These are phyloP conservation scores for Zygnema cylindricum DNA, from an alignment of 139 green algal genomes.

Conservation along the genomic window DNA sequence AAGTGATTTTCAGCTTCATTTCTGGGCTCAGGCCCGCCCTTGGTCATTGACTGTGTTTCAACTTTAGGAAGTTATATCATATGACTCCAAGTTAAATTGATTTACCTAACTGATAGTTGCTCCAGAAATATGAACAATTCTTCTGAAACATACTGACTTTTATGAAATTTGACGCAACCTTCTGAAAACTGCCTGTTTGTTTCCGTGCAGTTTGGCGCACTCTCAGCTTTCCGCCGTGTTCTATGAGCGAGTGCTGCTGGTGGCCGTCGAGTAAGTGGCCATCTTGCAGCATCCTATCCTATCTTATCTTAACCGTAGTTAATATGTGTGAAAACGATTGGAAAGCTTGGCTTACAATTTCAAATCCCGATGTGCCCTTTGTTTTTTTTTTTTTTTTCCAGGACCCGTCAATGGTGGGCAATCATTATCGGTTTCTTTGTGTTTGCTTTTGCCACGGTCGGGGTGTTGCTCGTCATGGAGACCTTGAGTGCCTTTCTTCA, in stretches of 20 bases:
- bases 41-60: no score
- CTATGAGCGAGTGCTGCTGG: conserved; percentile 94
- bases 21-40: no score
- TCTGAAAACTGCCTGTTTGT: no score
- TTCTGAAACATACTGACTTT: no score
- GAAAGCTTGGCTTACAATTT: conserved; percentile 20
- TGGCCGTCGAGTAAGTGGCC: conserved; percentile 65
- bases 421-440: conserved; percentile 84
- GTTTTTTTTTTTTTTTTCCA: conserved; percentile 44
- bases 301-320: conserved; percentile 14
- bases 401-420: conserved; percentile 38
- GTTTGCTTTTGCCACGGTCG: conserved; percentile 88
- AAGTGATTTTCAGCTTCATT: no score
- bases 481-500: conserved; percentile 96
- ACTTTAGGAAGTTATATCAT: no score
- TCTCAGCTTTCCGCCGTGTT: conserved; percentile 85
- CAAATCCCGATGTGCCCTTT: not conserved
- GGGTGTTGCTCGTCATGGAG: conserved; percentile 99
- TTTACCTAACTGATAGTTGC: no score
- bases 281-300: conserved; percentile 31
- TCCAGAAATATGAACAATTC: no score
- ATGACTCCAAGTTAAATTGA: no score
- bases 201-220: conserved; percentile 85
- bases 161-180: no score
- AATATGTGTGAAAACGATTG: not conserved